Percentiles rank a stretch among this genome's conserved stretches.
These are phyloP conservation scores for Pseudonectria foliicola DNA, from an alignment of 2,329 filamentous ascomycete genomes.

Conservation along the genomic window DNA sequence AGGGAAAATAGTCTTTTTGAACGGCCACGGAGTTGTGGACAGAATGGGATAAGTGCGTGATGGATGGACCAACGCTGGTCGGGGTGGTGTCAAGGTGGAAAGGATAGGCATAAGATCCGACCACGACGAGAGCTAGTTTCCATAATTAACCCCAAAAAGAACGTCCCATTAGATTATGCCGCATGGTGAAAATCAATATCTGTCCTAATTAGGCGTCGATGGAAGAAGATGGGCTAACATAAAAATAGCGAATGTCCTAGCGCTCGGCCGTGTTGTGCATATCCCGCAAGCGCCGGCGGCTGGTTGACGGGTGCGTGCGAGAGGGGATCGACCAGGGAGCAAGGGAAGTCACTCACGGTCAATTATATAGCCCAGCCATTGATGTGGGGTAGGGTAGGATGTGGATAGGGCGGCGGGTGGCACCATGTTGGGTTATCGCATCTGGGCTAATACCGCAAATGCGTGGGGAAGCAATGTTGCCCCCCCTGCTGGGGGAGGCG, in stretches of 20 bases:
- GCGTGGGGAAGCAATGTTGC: too few relatives aligned
- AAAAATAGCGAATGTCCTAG: conserved; percentile 29
- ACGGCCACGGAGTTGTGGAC: too few relatives aligned
- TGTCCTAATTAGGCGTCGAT: conserved; percentile 6
- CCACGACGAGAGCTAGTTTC: neutral
- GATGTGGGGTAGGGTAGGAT: conserved; percentile 12
- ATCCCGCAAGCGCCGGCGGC: conserved; percentile 14
- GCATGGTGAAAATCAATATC: neutral
- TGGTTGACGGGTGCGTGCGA: conserved; percentile 2
- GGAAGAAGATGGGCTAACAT: conserved; percentile 24
- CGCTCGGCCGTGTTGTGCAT: conserved; percentile 15
- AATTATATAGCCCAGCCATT: conserved; percentile 25
- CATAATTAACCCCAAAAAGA: conserved; percentile 1
- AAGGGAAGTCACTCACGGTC: too few relatives aligned
- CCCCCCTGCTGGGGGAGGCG: too few relatives aligned
- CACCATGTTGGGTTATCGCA: conserved; percentile 3
- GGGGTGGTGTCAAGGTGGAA: too few relatives aligned
- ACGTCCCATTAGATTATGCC: too few relatives aligned
- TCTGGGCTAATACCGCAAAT: too few relatives aligned
- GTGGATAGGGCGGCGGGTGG: conserved; percentile 2
- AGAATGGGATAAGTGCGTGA: too few relatives aligned
- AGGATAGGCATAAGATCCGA: too few relatives aligned
- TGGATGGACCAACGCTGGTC: too few relatives aligned
- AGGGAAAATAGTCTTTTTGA: too few relatives aligned
- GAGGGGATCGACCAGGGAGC: conserved; percentile 3